Percentiles rank a stretch among this genome's conserved stretches.
Conservation (phyloP, 1,139 yeast genomes). For the Scheffersomyces stambukii region DNA sequence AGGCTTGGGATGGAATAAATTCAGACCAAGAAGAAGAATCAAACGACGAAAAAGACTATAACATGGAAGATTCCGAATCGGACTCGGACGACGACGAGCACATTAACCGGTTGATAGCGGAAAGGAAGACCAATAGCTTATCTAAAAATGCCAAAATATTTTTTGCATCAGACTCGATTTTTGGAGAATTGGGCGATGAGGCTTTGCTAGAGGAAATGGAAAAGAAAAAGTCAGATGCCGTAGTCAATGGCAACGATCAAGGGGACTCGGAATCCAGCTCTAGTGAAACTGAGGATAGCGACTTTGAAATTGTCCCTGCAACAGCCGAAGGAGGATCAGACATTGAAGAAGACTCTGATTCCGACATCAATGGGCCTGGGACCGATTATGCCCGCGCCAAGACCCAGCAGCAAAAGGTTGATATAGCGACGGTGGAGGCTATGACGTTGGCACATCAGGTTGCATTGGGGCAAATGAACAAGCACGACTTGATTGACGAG, state of each 20-base stretch:
- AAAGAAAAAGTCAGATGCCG: conserved; percentile 6
- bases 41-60: conserved; percentile 40
- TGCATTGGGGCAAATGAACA: conserved; percentile 82
- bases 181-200: conserved; percentile 57
- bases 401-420: conserved; percentile 60
- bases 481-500: conserved; percentile 81
- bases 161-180: conserved; percentile 72
- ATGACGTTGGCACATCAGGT: conserved; percentile 97
- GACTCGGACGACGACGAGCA: conserved; percentile 75
- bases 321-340: conserved; percentile 37
- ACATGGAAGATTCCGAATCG: conserved; percentile 39
- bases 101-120: conserved; percentile 57
- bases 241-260: conserved; percentile 2
- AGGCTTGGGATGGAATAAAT: conserved; percentile 83
- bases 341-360: conserved; percentile 40
- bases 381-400: conserved; percentile 32
- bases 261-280: conserved; percentile 14
- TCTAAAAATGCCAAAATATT: conserved; percentile 72
- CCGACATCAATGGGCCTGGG: conserved; percentile 36
- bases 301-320: conserved; percentile 55
- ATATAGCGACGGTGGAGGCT: conserved; percentile 89
- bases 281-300: conserved; percentile 27
- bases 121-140: conserved; percentile 49
- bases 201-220: conserved; percentile 27
- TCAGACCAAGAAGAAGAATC: conserved; percentile 40